Percentiles rank a stretch among this genome's conserved stretches.
These are phyloP conservation scores for Syzygium jambos DNA, from an alignment of 345 rosid genomes.

Conservation along the genomic window DNA sequence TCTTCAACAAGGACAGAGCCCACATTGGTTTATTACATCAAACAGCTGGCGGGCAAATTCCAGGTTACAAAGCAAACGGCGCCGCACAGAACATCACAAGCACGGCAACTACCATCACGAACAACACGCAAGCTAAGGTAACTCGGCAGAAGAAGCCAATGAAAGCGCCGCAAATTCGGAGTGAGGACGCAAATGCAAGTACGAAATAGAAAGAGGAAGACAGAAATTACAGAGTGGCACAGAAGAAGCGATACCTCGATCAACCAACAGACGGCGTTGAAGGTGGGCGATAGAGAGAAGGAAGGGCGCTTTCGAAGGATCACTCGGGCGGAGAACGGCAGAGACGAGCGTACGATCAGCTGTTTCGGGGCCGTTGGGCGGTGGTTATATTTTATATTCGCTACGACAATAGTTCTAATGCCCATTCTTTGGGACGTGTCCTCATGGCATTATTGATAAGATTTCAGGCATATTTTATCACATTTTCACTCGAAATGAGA, in stretches of 20 bases:
- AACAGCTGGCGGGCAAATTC: not conserved
- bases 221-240: not conserved
- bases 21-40: not conserved
- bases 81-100: not conserved
- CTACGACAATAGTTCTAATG: too few relatives aligned
- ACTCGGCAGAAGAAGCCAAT: not conserved
- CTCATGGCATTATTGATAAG: too few relatives aligned
- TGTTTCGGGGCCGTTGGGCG: not conserved
- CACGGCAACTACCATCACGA: not conserved
- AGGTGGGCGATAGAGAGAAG: not conserved
- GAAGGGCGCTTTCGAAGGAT: not conserved
- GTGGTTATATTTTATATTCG: not conserved
- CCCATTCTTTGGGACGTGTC: too few relatives aligned
- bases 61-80: not conserved
- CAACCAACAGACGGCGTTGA: not conserved
- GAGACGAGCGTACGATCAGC: not conserved
- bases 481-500: too few relatives aligned
- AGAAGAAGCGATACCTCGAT: not conserved
- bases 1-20: not conserved
- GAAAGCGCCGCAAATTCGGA: not conserved
- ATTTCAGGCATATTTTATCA: too few relatives aligned
- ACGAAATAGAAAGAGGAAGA: not conserved
- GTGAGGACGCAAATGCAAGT: not conserved
- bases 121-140: not conserved
- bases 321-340: not conserved